Evolutionary conservation across 2,329 filamentous ascomycete species (phyloP).

Genomic region (Talaromyces piceae): DNA sequence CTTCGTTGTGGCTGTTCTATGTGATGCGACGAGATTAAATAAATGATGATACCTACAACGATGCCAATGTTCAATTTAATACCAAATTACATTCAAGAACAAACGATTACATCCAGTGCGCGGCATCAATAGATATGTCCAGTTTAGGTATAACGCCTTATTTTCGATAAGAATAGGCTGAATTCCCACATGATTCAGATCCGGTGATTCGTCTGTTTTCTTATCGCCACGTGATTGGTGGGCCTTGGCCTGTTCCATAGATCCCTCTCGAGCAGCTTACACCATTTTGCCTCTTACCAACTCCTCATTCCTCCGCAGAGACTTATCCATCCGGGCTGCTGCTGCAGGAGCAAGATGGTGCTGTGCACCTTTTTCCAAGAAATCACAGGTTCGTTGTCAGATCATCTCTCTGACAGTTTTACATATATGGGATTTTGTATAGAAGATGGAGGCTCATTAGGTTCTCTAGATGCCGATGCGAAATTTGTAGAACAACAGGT

Average conservation of each 20-base stretch:
- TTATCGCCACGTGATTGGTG: conserved; percentile 16
- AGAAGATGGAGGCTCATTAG: background rate
- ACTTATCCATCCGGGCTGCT: background rate
- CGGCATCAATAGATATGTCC: background rate
- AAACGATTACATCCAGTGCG: background rate
- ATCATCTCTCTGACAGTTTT: background rate
- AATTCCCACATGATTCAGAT: background rate
- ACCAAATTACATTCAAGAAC: background rate
- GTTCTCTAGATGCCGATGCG: conserved; percentile 5
- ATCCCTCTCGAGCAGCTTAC: background rate
- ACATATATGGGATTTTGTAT: background rate
- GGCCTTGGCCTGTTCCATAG: conserved; percentile 11
- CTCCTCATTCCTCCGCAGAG: background rate
- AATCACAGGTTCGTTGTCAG: conserved; percentile 5
- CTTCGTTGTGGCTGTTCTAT: background rate
- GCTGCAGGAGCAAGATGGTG: background rate
- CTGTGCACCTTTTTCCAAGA: conserved; percentile 1
- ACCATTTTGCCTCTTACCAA: conserved; percentile 1
- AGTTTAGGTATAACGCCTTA: background rate
- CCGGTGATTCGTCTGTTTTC: background rate
- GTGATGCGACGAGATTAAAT: background rate
- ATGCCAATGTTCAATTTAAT: background rate
- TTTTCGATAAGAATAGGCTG: background rate
- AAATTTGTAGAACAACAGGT: conserved; percentile 5
- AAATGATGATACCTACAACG: background rate